These are phyloP conservation scores for Erodium texanum DNA, from an alignment of 441 rosid genomes.

Conservation along the genomic window DNA sequence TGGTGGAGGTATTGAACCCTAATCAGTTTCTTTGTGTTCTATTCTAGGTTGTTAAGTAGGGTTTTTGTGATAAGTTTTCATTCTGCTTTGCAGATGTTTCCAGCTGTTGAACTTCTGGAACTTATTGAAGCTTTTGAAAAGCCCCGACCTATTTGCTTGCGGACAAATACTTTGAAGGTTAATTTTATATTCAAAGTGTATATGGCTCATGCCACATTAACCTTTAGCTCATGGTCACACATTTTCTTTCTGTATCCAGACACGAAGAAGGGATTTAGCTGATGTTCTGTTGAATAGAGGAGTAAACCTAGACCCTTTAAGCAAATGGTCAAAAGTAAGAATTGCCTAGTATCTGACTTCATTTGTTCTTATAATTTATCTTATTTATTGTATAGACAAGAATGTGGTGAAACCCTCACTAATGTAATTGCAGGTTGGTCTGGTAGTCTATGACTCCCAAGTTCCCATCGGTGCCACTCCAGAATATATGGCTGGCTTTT, in stretches of 20 bases:
- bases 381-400: slow-evolving; percentile 5
- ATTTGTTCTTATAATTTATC: neutral
- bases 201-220: neutral
- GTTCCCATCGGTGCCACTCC: slow-evolving; percentile 98
- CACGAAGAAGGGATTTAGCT: slow-evolving; percentile 89
- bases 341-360: slow-evolving; percentile 10
- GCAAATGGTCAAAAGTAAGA: slow-evolving; percentile 95
- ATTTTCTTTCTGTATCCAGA: slow-evolving; percentile 27
- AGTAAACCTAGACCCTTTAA: slow-evolving; percentile 78
- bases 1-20: slow-evolving; percentile 66
- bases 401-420: slow-evolving; percentile 9
- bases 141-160: slow-evolving; percentile 78
- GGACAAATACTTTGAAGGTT: slow-evolving; percentile 91
- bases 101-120: slow-evolving; percentile 80
- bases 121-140: slow-evolving; percentile 85
- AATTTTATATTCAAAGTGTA: slow-evolving; percentile 12
- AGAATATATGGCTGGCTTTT: slow-evolving; percentile 86
- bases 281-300: slow-evolving; percentile 91
- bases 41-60: neutral
- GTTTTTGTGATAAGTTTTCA: slow-evolving; percentile 1
- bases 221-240: neutral
- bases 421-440: slow-evolving; percentile 54
- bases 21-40: neutral
- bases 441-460: slow-evolving; percentile 84
- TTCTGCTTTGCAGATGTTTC: slow-evolving; percentile 65